These are phyloP conservation scores for Neurospora pannonica DNA, from an alignment of 495 filamentous ascomycete species.

Conservation along the genomic window DNA sequence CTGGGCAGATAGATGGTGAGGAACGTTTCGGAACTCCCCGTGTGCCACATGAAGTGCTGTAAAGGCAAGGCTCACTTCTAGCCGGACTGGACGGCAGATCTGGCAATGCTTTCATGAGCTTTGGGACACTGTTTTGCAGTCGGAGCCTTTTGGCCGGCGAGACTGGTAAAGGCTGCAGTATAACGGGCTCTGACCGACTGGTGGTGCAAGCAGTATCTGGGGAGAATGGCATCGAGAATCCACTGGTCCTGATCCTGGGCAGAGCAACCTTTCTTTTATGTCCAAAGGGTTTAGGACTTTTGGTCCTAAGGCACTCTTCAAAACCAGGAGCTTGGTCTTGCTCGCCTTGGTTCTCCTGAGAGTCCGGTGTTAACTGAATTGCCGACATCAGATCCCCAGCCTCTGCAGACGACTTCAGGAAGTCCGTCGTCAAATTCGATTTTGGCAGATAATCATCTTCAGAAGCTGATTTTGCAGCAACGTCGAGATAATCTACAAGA, in stretches of 20 bases:
- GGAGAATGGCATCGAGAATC: neutral
- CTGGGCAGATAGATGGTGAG: neutral
- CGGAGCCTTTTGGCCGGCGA: slow-evolving; percentile 36
- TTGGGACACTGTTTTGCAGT: slow-evolving; percentile 40
- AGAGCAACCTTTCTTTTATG: slow-evolving; percentile 7
- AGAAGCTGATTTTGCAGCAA: neutral
- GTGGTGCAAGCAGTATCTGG: neutral
- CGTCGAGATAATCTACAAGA: slow-evolving; percentile 9
- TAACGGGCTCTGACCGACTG: slow-evolving; percentile 8
- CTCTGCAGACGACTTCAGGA: neutral
- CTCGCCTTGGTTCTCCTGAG: neutral
- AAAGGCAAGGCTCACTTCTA: slow-evolving; percentile 5
- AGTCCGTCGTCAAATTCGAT: neutral
- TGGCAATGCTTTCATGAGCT: slow-evolving; percentile 43
- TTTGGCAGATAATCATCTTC: neutral
- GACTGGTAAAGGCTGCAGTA: slow-evolving; percentile 37
- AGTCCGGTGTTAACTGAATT: neutral
- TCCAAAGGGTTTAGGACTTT: neutral
- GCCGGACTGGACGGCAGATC: slow-evolving; percentile 22
- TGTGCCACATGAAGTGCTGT: neutral
- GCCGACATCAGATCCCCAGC: neutral
- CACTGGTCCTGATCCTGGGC: slow-evolving; percentile 1
- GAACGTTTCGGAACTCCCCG: neutral
- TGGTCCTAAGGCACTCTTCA: neutral
- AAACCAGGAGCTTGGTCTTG: neutral